These are phyloP conservation scores for Penicillium odoratum DNA, from an alignment of 495 filamentous ascomycete species.

Conservation along the genomic window DNA sequence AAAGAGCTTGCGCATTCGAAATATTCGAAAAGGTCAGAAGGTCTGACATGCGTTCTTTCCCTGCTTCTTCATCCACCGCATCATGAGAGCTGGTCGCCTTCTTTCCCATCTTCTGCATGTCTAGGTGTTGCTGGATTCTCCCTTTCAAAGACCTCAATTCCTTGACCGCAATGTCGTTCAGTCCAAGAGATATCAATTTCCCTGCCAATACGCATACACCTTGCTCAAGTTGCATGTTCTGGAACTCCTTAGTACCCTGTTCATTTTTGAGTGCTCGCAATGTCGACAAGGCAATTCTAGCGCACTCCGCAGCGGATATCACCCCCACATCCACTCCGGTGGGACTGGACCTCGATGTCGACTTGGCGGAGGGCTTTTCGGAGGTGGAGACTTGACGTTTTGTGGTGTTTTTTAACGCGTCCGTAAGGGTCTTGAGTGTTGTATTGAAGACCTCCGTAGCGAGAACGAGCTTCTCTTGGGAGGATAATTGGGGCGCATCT, in stretches of 20 bases:
- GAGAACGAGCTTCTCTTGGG: constrained; percentile 65
- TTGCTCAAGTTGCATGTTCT: constrained; percentile 75
- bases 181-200: constrained; percentile 68
- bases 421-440: constrained; percentile 69
- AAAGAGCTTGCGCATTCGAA: constrained; percentile 35
- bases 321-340: constrained; percentile 33
- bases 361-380: constrained; percentile 50
- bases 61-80: constrained; percentile 28
- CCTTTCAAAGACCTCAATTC: constrained; percentile 71
- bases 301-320: constrained; percentile 66
- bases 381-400: constrained; percentile 19
- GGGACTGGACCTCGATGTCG: constrained; percentile 35
- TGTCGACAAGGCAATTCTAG: constrained; percentile 68
- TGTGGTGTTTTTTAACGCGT: constrained; percentile 58
- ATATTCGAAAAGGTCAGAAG: constrained; percentile 60
- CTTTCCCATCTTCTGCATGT: constrained; percentile 23
- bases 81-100: constrained; percentile 22
- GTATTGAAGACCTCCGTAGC: constrained; percentile 82
- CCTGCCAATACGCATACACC: constrained; percentile 76
- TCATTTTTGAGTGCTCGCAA: constrained; percentile 60
- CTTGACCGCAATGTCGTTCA: constrained; percentile 74
- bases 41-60: constrained; percentile 56
- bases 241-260: constrained; percentile 50
- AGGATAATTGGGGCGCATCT: constrained; percentile 44
- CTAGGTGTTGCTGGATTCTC: constrained; percentile 51